Conservation (phyloP, 2,329 filamentous ascomycete species). For the Alternaria solani region DNA sequence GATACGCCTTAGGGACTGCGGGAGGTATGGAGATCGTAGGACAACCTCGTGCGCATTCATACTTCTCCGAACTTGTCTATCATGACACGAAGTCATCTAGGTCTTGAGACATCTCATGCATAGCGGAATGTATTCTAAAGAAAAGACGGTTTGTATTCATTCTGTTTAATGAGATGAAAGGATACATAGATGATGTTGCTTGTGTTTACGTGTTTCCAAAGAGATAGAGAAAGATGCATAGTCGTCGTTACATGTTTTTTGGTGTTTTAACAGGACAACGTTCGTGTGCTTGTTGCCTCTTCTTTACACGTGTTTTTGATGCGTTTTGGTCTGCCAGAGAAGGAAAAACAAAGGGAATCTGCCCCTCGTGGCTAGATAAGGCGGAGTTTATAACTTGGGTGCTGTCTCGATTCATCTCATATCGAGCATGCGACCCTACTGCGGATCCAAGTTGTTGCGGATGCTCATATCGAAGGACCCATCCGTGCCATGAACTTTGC, state of each 20-base stretch:
- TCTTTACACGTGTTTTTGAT: not conserved
- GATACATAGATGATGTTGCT: not conserved
- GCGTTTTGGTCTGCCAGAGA: not conserved
- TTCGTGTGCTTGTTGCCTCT: not conserved
- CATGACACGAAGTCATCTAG: not conserved
- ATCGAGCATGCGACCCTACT: too few species aligned
- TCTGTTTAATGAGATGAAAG: not conserved
- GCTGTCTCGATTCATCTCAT: too few species aligned
- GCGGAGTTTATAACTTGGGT: too few species aligned
- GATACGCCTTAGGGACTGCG: too few species aligned
- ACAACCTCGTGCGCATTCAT: fast-evolving
- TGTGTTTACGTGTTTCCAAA: too few species aligned
- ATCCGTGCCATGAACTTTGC: not conserved
- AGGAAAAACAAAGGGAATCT: not conserved
- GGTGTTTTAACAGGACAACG: not conserved
- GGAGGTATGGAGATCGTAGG: too few species aligned
- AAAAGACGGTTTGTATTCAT: not conserved
- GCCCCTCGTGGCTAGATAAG: too few species aligned
- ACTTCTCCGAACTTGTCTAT: not conserved
- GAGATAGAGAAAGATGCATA: not conserved
- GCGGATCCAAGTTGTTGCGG: not conserved
- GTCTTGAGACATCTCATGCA: not conserved
- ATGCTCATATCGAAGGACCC: not conserved
- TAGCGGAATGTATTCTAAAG: not conserved
- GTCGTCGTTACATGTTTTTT: not conserved